Percentiles rank a stretch among this genome's conserved stretches.
Conservation (phyloP, 2,329 filamentous ascomycete genomes). For the Beauveria pseudobassiana region DNA sequence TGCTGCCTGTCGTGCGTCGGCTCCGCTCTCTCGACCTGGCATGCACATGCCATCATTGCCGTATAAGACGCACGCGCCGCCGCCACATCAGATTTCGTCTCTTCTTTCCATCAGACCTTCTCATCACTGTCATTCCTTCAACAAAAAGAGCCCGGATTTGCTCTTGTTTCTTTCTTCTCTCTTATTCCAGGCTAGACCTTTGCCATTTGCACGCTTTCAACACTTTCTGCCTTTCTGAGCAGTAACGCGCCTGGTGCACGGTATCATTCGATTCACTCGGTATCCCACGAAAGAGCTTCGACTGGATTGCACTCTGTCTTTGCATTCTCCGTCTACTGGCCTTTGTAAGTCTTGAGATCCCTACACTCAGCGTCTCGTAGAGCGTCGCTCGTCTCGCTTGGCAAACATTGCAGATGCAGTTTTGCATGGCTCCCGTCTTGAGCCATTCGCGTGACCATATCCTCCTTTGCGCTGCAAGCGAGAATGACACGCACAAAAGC, state of each 20-base stretch:
- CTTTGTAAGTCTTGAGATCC: background rate
- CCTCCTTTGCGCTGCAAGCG: background rate
- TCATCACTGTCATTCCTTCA: conserved; percentile 9
- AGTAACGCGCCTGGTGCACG: conserved; percentile 20
- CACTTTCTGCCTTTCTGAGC: conserved; percentile 13
- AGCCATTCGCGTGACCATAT: background rate
- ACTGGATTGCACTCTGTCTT: background rate
- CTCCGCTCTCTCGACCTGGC: conserved; percentile 2
- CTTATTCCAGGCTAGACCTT: conserved; percentile 30
- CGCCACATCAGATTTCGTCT: background rate
- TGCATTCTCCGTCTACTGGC: background rate
- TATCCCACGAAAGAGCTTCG: conserved; percentile 4
- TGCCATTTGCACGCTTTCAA: conserved; percentile 15
- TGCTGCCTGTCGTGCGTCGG: background rate
- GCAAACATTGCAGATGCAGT: background rate
- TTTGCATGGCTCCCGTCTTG: background rate
- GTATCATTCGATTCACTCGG: conserved; percentile 13
- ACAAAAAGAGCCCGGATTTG: background rate
- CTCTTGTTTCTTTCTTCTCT: conserved; percentile 14
- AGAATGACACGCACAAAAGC: background rate
- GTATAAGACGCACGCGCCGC: conserved; percentile 11
- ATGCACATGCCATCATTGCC: conserved; percentile 1
- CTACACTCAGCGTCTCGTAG: background rate
- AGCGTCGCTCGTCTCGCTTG: background rate
- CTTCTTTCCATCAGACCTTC: conserved; percentile 9